Evolutionary conservation across 169 alveolate genomes (phyloP), one percentile per base, ranked within the genome.

Genomic region (Eimeria sp.): DNA sequence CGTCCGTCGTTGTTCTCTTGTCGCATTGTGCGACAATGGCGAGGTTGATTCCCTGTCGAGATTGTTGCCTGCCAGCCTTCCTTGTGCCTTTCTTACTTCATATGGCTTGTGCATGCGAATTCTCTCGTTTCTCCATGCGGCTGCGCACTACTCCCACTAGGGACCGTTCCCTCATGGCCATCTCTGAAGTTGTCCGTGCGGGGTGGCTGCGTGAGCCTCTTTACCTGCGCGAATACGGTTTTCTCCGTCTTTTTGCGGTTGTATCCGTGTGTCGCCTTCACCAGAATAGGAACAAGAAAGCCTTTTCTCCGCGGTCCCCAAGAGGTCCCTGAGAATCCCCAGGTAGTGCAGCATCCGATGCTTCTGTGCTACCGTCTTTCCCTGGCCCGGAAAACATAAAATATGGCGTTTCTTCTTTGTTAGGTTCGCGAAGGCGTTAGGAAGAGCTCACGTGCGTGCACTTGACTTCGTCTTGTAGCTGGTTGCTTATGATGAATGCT

Each of bases 331-430:
- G 90, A 83, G 90, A 56, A 74, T 13, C 90, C 90, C 25, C 77
- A 83, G 76, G 33, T 77, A 30, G 90, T 83, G 20, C 77, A 83
- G 76, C 90, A 83, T 4, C 77, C 90, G 74, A 56, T 83, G 77
- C 77, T 77, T 37, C 77, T 83, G 72, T 60, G 52, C 40, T 40
- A 83, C 74, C 90, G 90, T 62, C 90, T 83, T 40, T 83, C 90
- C 37, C 90, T 58, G 10, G 68, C 33, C 90, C 90, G 58, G 33
- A 77, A 83, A 40, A 77, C 90, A 6, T 56, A 83, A 58, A 77
- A 58, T 16, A 30, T 83, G 90, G 76, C 90, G 23, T 83, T 83
- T 40, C 90, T 83, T 25, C 90, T 83, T 20, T 40, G 43, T 23
- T 77, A 83, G 90, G 90, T 83, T 27, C 60, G 72, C 40, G 43